A percentile compares a stretch with the other conserved stretches of the same genome.
Conservation (phyloP, 495 filamentous ascomycete genomes). For the Hypoxylon intermedium region DNA sequence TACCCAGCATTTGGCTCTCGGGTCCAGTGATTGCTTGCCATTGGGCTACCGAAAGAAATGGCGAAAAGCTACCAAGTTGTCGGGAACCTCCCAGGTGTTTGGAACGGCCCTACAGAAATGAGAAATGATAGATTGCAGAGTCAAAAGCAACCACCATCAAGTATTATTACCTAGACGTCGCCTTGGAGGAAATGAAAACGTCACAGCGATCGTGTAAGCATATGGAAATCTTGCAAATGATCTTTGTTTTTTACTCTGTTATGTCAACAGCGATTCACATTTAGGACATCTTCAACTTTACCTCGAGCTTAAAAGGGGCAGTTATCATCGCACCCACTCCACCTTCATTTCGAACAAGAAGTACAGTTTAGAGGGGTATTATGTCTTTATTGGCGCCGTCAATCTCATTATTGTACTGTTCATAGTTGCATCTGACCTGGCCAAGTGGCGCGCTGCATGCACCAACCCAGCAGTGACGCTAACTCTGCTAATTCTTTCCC, state of each 20-base stretch:
- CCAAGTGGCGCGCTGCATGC: conserved; percentile 35
- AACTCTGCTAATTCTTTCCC: conserved; percentile 40
- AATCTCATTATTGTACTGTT: neutral
- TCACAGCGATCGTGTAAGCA: no score
- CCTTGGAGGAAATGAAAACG: no score
- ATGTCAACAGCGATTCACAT: no score
- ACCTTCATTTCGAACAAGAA: neutral
- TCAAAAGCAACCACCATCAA: neutral
- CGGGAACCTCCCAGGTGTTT: neutral
- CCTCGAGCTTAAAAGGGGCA: no score
- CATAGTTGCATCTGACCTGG: conserved; percentile 24
- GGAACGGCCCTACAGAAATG: neutral
- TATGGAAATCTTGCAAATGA: no score
- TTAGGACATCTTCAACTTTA: no score
- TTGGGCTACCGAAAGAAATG: neutral
- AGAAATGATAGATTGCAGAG: neutral
- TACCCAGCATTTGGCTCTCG: neutral
- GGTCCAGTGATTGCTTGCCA: neutral
- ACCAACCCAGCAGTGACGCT: conserved; percentile 50
- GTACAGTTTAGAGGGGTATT: neutral
- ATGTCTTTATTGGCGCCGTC: neutral
- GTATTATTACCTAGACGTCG: no score
- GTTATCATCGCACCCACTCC: neutral
- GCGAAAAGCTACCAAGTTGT: neutral
- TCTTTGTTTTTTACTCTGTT: no score